A percentile compares a stretch with the other conserved stretches of the same genome.
phyloP scores from a whole-genome alignment of 306 rosid species.

The Gleditsia sinensis region DNA sequence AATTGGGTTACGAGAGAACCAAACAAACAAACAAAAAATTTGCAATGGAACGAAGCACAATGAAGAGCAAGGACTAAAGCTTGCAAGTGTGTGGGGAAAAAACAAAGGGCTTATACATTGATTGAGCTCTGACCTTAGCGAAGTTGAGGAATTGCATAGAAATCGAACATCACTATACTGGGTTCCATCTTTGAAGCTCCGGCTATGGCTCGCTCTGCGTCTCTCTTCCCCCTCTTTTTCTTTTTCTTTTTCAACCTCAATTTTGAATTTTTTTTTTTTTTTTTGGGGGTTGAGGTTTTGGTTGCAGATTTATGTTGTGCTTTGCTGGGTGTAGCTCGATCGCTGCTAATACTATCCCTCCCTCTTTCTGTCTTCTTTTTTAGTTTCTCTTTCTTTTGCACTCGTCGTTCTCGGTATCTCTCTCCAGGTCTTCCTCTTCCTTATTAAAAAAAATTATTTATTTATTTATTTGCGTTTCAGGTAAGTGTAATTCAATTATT shows the following conservation, averaged over 20 bases:
- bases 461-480: not conserved
- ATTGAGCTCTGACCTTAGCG: conserved; percentile 67
- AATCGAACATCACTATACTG: conserved; percentile 56
- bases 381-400: not conserved
- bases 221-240: not conserved
- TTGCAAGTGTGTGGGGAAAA: conserved; percentile 25
- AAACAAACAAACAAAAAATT: conserved; percentile 29
- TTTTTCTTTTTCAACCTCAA: not conserved
- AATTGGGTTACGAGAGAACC: conserved; percentile 32
- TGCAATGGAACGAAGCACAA: conserved; percentile 42
- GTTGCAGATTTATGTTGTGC: conserved; percentile 45
- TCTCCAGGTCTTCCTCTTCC: conserved; percentile 11
- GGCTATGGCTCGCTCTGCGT: conserved; percentile 32
- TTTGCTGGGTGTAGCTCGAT: conserved; percentile 52
- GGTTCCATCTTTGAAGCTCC: conserved; percentile 54
- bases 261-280: not conserved
- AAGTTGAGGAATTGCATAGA: conserved; percentile 60
- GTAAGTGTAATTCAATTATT: not conserved
- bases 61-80: conserved; percentile 52
- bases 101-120: conserved; percentile 46
- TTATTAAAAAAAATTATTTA: not conserved
- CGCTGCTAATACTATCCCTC: conserved; percentile 53
- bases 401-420: not conserved
- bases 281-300: not conserved
- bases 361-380: conserved; percentile 33